Evolutionary conservation across 2,329 filamentous ascomycete species (phyloP), one percentile per base, ranked within the genome.

Genomic region (Didymella glomerata): DNA sequence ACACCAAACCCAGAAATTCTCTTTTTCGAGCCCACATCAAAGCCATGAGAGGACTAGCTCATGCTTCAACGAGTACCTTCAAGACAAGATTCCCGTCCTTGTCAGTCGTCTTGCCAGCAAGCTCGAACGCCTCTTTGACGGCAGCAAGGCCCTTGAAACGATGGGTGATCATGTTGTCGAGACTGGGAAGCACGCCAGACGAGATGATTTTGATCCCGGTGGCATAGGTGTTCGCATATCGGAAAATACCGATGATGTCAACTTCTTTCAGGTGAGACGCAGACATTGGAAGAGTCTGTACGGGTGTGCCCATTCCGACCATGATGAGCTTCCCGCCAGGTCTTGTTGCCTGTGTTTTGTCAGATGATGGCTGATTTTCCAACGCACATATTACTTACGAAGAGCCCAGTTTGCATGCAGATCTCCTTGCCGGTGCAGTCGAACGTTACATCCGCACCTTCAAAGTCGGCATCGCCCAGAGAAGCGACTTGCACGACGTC

Each of bases 201-300:
- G 79, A 81, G 63, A 85, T 73, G 62, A 85, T 70, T 62, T 79
- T 80, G 69, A 86, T 84, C 2, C 83, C 84, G n/a, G 78, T 80
- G 0, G 83, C 82, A 63, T 85, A 86, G 0, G 82, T 83, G 65
- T 81, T 78, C 67, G 83, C 82, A 59, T 86, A 86, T 44, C 84
- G 76, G 72, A 85, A 85, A 7, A 85, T 83, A n/a, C 84, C 84
- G 48, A 85, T 80, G 42, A 86, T 80, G 68, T 86, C 84, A 7
- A 86, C 82, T 69, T 86, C 84, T 32, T 83, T 79, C 60, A 85
- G 65, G 28, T 84, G 83, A n/a, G 84, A 82, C 1, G 82, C 81
- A 7, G 82, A 83, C 66, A 85, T 78, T 2, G 82, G 84, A 6
- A 85, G 71, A 4, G 82, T 84, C 66, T 85, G 83, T 20, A 83